A percentile compares a stretch with the other conserved stretches of the same genome.
Evolutionary conservation across 345 rosid species (phyloP).

Genomic region (Leavenworthia alabamica): DNA sequence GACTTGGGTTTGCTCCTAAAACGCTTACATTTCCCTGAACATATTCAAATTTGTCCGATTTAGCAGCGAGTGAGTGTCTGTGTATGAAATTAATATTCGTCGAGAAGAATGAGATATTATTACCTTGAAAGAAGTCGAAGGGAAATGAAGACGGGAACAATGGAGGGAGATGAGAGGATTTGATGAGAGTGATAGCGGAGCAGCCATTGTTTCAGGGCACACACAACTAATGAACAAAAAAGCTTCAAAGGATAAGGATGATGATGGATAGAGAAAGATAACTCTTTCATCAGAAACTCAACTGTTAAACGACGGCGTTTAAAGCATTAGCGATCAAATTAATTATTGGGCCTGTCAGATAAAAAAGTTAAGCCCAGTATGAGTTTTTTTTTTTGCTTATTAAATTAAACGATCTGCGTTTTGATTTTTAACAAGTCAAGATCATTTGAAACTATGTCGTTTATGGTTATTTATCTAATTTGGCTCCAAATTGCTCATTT

Average conservation of each 20-base stretch:
- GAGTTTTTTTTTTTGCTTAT: neutral
- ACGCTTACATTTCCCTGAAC: slow-evolving; percentile 38
- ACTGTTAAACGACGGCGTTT: neutral
- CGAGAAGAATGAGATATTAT: neutral
- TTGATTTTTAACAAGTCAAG: too few relatives aligned
- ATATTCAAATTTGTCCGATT: neutral
- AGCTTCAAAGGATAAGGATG: slow-evolving; percentile 24
- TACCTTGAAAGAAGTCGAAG: slow-evolving; percentile 34
- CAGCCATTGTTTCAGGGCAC: slow-evolving; percentile 32
- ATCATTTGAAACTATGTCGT: too few relatives aligned
- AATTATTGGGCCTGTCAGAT: neutral
- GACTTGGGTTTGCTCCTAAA: slow-evolving; percentile 25
- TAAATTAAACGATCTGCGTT: too few relatives aligned
- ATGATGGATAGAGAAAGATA: neutral
- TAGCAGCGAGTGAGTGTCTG: neutral
- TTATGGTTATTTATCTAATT: too few relatives aligned
- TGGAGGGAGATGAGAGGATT: slow-evolving; percentile 22
- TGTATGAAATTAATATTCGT: neutral
- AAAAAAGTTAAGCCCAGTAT: neutral
- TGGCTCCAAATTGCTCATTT: too few relatives aligned
- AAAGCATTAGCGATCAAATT: neutral
- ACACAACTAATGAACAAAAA: neutral
- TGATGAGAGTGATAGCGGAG: slow-evolving; percentile 32
- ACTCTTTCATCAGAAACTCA: neutral
- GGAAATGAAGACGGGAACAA: slow-evolving; percentile 3